Conservation (phyloP, 805 yeast species). For the Tetrapisispora namnaoensis region DNA sequence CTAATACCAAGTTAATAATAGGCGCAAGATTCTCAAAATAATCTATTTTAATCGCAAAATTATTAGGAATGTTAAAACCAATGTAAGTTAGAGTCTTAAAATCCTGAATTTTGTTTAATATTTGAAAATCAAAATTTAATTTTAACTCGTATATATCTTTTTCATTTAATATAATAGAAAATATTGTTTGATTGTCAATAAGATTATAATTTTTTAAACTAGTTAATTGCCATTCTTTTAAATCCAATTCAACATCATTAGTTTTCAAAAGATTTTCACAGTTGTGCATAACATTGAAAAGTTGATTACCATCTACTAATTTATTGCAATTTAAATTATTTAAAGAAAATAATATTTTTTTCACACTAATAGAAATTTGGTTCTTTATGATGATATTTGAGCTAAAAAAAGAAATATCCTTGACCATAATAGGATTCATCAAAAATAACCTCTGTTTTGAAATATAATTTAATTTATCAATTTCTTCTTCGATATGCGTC, state of each 20-base stretch:
- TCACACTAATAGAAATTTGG: not conserved
- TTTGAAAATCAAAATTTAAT: slow-evolving; percentile 43
- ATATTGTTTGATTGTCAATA: slow-evolving; percentile 15
- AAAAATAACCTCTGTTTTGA: not conserved
- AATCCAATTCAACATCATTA: not conserved
- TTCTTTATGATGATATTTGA: not conserved
- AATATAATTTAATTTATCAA: slow-evolving; percentile 33
- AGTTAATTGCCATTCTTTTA: not conserved
- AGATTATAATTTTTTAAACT: not conserved
- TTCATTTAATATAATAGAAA: slow-evolving; percentile 30
- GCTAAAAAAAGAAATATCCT: not conserved
- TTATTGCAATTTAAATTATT: not conserved
- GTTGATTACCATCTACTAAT: not conserved
- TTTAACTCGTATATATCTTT: slow-evolving; percentile 25
- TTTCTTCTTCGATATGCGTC: slow-evolving; percentile 38
- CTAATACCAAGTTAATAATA: slow-evolving; percentile 43
- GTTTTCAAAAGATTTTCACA: not conserved
- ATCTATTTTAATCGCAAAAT: slow-evolving; percentile 38
- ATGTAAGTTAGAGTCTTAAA: slow-evolving; percentile 40
- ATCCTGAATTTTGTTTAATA: slow-evolving; percentile 41
- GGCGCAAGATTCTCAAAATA: slow-evolving; percentile 47
- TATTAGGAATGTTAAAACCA: slow-evolving; percentile 50
- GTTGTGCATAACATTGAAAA: not conserved
- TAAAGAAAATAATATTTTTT: not conserved
- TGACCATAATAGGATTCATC: not conserved